Evolutionary conservation across 108 stramenopile species (phyloP).

Genomic region (Discostella pseudostelligera): DNA sequence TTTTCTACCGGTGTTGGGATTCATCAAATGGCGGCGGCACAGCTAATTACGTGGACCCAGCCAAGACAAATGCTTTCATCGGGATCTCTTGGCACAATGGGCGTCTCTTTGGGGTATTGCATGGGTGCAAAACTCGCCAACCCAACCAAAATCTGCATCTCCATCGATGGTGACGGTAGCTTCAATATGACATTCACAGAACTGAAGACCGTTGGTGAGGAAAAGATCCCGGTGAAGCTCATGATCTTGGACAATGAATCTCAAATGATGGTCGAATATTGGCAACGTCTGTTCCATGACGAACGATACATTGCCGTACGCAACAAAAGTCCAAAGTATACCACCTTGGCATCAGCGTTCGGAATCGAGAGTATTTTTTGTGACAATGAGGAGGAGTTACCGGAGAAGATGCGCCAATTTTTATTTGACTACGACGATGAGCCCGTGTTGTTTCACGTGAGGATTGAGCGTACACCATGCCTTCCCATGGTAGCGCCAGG

Average conservation of each 20-base stretch:
- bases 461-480: constrained; percentile 84
- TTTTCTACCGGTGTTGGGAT: constrained; percentile 90
- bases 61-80: constrained; percentile 88
- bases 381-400: constrained; percentile 72
- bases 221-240: constrained; percentile 85
- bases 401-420: constrained; percentile 80
- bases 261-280: constrained; percentile 95
- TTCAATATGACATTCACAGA: constrained; percentile 95
- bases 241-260: constrained; percentile 89
- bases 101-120: constrained; percentile 79
- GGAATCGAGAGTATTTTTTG: constrained; percentile 78
- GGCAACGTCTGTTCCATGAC: constrained; percentile 91
- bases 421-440: constrained; percentile 82
- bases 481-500: constrained; percentile 87
- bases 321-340: constrained; percentile 83
- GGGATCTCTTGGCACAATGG: constrained; percentile 92
- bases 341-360: constrained; percentile 72
- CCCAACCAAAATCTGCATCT: constrained; percentile 71
- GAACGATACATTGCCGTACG: constrained; percentile 83
- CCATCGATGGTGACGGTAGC: constrained; percentile 87
- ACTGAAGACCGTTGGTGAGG: constrained; percentile 85
- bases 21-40: constrained; percentile 93
- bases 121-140: constrained; percentile 92
- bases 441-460: constrained; percentile 88
- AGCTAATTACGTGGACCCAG: constrained; percentile 92